Evolutionary conservation across 164 flowering plant genomes (phyloP).

Genomic region (Umbellularia californica): DNA sequence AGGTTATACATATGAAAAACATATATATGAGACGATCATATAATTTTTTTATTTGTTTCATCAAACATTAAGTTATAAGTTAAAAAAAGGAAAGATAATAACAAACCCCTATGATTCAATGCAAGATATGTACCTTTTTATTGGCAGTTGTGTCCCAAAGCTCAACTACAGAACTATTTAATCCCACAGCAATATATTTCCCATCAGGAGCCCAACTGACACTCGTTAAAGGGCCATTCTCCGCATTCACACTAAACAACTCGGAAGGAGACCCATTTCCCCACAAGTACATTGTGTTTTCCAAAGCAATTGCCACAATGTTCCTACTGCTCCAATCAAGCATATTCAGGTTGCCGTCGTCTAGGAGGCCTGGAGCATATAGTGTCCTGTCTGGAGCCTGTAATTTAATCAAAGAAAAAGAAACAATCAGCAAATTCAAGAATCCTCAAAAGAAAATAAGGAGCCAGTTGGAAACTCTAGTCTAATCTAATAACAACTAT

Average conservation of each 20-base stretch:
- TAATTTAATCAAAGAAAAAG: too few species aligned
- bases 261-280: not conserved
- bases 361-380: too few species aligned
- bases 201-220: slow-evolving; percentile 65
- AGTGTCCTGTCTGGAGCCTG: too few species aligned
- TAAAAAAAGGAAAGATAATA: not conserved
- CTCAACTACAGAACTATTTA: not conserved
- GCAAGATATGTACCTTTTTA: not conserved
- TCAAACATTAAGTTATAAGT: not conserved
- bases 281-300: slow-evolving; percentile 35
- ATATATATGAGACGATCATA: not conserved
- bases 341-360: too few species aligned
- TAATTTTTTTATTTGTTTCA: not conserved
- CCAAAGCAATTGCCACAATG: slow-evolving; percentile 23
- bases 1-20: not conserved
- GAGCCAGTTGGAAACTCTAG: too few species aligned
- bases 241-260: not conserved
- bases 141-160: not conserved
- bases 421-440: too few species aligned
- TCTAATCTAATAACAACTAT: too few species aligned
- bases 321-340: too few species aligned
- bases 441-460: too few species aligned
- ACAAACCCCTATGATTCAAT: too few species aligned
- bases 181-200: slow-evolving; percentile 34
- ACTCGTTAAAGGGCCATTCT: slow-evolving; percentile 39